A percentile compares a stretch with the other conserved stretches of the same genome.
Conservation (phyloP, 2,329 filamentous ascomycete genomes). For the Sporothrix sp. region DNA sequence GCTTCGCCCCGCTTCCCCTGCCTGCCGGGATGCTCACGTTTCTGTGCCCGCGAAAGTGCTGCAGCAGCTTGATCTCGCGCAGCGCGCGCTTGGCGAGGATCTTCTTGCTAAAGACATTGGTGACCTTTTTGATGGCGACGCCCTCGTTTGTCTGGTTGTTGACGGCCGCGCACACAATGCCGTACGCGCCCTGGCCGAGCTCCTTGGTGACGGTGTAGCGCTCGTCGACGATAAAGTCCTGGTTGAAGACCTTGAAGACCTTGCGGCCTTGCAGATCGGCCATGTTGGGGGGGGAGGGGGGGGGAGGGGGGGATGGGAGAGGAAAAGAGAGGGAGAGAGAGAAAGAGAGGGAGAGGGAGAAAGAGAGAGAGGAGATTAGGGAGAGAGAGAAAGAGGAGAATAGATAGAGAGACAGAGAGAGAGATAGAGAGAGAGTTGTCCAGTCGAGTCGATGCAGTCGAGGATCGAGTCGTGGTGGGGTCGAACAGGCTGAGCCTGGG, state of each 20-base stretch:
- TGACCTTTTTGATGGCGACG: constrained; percentile 98
- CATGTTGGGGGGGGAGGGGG: constrained; percentile 20
- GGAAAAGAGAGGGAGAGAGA: neutral
- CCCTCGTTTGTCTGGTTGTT: constrained; percentile 87
- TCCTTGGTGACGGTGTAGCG: constrained; percentile 98
- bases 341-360: neutral
- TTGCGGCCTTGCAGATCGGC: constrained; percentile 50
- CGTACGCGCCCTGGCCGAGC: constrained; percentile 93
- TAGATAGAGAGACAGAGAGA: neutral
- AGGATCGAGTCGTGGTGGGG: too few species aligned
- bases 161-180: constrained; percentile 93
- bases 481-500: too few species aligned
- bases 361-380: neutral
- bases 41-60: constrained; percentile 88
- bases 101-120: constrained; percentile 99
- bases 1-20: too few species aligned
- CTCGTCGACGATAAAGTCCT: constrained; percentile 97
- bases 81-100: constrained; percentile 96
- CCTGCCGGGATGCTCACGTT: constrained; percentile 52
- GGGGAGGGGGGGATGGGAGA: neutral
- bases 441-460: neutral
- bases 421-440: neutral
- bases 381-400: too few species aligned
- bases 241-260: constrained; percentile 99
- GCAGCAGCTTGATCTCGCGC: constrained; percentile 95